These are phyloP conservation scores for Suhomyces panamericanus DNA, from an alignment of 1,139 yeast species.

Conservation along the genomic window DNA sequence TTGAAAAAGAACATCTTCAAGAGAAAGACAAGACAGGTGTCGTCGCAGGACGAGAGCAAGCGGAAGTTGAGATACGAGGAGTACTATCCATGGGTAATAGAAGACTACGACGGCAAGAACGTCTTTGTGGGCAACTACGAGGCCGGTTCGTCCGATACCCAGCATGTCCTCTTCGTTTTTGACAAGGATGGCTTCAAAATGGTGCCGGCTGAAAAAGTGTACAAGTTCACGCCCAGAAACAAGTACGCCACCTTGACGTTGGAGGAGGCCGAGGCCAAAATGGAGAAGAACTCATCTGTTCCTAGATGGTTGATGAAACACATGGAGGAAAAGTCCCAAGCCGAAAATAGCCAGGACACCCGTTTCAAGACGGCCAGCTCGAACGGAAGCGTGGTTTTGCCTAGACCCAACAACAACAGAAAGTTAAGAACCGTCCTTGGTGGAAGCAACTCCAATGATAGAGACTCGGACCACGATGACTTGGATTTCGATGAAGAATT, in stretches of 20 bases:
- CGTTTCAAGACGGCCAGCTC: constrained; percentile 37
- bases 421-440: constrained; percentile 63
- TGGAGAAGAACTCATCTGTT: constrained; percentile 77
- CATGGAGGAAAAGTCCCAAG: constrained; percentile 60
- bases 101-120: constrained; percentile 90
- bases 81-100: constrained; percentile 96
- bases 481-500: constrained; percentile 95
- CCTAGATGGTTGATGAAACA: constrained; percentile 98
- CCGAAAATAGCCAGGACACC: constrained; percentile 47
- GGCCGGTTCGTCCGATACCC: constrained; percentile 84
- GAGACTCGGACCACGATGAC: constrained; percentile 86
- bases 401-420: constrained; percentile 15
- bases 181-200: constrained; percentile 88
- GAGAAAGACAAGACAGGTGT: constrained; percentile 82
- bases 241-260: constrained; percentile 89
- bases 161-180: constrained; percentile 78
- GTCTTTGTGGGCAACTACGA: constrained; percentile 96
- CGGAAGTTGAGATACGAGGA: constrained; percentile 89
- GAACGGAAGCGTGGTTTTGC: constrained; percentile 11
- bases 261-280: constrained; percentile 94
- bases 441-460: constrained; percentile 49
- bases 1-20: constrained; percentile 62
- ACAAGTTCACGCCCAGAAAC: constrained; percentile 89
- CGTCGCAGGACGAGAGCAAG: constrained; percentile 76
- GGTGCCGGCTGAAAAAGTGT: constrained; percentile 94